A percentile compares a stretch with the other conserved stretches of the same genome.
Conservation (phyloP, 1,284 basidiomycete species). For the Tilletia walkeri region DNA sequence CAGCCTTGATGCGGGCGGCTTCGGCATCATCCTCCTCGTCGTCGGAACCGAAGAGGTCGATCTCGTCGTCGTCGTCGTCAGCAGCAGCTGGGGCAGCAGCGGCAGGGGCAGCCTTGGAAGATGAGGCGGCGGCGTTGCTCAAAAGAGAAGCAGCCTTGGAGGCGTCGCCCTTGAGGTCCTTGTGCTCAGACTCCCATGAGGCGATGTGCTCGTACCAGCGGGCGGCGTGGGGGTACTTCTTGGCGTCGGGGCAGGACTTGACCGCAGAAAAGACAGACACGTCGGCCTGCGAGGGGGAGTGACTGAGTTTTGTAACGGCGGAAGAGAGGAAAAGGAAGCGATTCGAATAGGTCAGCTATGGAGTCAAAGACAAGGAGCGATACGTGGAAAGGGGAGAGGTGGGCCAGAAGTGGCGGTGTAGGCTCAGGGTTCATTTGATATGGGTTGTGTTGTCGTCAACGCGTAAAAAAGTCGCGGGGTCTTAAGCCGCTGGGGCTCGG, state of each 20-base stretch:
- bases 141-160: slow-evolving; percentile 48
- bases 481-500: slow-evolving; percentile 57
- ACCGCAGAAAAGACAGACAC: slow-evolving; percentile 82
- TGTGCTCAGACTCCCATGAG: slow-evolving; percentile 51
- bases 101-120: background rate
- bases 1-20: slow-evolving; percentile 88
- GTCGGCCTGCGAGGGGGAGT: slow-evolving; percentile 93
- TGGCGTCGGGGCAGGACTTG: slow-evolving; percentile 64
- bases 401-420: slow-evolving; percentile 14
- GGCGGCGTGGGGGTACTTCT: slow-evolving; percentile 72
- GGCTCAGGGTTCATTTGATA: slow-evolving; percentile 49
- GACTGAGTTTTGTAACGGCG: too few relatives aligned
- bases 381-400: background rate
- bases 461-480: slow-evolving; percentile 54
- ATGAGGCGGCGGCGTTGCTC: slow-evolving; percentile 24
- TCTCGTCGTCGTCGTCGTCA: slow-evolving; percentile 84
- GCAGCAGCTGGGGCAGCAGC: slow-evolving; percentile 53
- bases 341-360: slow-evolving; percentile 24
- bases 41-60: slow-evolving; percentile 88
- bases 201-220: slow-evolving; percentile 76
- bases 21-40: slow-evolving; percentile 86
- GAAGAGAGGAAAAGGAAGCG: too few relatives aligned
- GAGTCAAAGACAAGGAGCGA: too few relatives aligned
- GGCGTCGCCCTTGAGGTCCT: slow-evolving; percentile 51
- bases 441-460: slow-evolving; percentile 50